Base-by-base conservation (phyloP, 345 rosid species). In the Syzygium jambos region DNA sequence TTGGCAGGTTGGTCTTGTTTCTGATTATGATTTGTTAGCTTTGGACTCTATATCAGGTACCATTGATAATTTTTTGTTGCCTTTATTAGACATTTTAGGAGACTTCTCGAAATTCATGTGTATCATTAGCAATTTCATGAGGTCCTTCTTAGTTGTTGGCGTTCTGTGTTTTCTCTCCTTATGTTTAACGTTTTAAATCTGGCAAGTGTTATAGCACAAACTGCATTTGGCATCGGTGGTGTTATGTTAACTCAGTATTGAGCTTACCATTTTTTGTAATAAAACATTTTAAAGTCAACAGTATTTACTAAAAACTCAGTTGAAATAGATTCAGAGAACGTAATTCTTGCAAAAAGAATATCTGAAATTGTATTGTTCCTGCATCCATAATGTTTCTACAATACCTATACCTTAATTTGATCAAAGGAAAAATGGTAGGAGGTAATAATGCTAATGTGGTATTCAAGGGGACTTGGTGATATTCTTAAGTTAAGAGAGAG, bases 11-110 rank as follows among this genome's bases (percentile, higher is more conserved):
- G 99, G 99, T 89, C 95, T 97, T 88, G 98, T 95, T 90, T 97
- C 99, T 51, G 99, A 96, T 91, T 96, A 97, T 90, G 99, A 97
- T 91, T 92, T 96, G 92, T 86, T 96, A 89, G 98, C 98, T 46
- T 89, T 97, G 95, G 99, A 97, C 91, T 96, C 98, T 84, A 92
- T 96, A 92, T 95, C 96, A 89, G 99, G 99, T 95, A 93, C 87
- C 52, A 5, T 51, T 53, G 51, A 77, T 52, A 13, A 34, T 52
- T 30, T 27, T 10, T 23, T 52, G 23, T 52, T 2, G 9, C 27
- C 53, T 11, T 23, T 78, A 7, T 23, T 13, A 30, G 30, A 53
- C n/a, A 52, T 55, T 78, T 80, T 38, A 38, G 43, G 82, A 34
- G 13, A 38, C 25, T 73, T 43, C 0, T 73, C 8, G 0, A 19